phyloP scores from a whole-genome alignment of 2,329 filamentous ascomycete genomes.

The Aspergillus neotritici region DNA sequence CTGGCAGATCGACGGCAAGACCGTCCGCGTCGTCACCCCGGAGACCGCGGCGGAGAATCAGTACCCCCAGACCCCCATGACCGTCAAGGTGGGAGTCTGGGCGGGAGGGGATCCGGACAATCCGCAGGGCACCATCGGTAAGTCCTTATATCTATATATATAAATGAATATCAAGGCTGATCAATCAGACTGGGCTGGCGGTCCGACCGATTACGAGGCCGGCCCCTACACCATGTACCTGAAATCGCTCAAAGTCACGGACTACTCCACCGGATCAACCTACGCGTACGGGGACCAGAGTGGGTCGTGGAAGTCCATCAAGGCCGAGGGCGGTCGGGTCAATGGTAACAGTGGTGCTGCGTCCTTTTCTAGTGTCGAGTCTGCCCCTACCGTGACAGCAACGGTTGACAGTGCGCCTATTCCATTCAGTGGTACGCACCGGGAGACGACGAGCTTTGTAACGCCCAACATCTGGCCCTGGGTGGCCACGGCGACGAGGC shows the following conservation, averaged over 20 bases:
- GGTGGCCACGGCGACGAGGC: slow-evolving; percentile 51
- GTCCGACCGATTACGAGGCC: slow-evolving; percentile 72
- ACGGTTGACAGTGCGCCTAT: slow-evolving; percentile 59
- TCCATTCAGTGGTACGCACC: slow-evolving; percentile 54
- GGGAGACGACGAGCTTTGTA: slow-evolving; percentile 41
- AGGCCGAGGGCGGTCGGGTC: slow-evolving; percentile 70
- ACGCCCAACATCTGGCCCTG: slow-evolving; percentile 64
- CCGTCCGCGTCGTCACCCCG: slow-evolving; percentile 68
- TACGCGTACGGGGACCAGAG: slow-evolving; percentile 77
- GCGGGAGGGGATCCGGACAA: slow-evolving; percentile 82
- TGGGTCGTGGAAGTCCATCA: slow-evolving; percentile 76
- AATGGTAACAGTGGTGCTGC: slow-evolving; percentile 54
- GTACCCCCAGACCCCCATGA: slow-evolving; percentile 95
- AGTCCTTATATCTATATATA: slow-evolving; percentile 21
- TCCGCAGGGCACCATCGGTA: slow-evolving; percentile 67
- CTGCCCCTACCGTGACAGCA: slow-evolving; percentile 59
- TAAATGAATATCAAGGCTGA: too few species aligned
- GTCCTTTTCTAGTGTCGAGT: slow-evolving; percentile 35
- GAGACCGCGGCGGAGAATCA: slow-evolving; percentile 62
- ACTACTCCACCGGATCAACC: slow-evolving; percentile 85
- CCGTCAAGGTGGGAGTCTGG: slow-evolving; percentile 88
- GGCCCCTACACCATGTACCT: slow-evolving; percentile 86
- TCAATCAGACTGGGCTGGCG: slow-evolving; percentile 67
- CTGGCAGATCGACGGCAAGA: slow-evolving; percentile 75
- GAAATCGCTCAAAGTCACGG: slow-evolving; percentile 67